Conservation (phyloP, 2,329 filamentous ascomycete genomes). For the Geosmithia putterillii region DNA sequence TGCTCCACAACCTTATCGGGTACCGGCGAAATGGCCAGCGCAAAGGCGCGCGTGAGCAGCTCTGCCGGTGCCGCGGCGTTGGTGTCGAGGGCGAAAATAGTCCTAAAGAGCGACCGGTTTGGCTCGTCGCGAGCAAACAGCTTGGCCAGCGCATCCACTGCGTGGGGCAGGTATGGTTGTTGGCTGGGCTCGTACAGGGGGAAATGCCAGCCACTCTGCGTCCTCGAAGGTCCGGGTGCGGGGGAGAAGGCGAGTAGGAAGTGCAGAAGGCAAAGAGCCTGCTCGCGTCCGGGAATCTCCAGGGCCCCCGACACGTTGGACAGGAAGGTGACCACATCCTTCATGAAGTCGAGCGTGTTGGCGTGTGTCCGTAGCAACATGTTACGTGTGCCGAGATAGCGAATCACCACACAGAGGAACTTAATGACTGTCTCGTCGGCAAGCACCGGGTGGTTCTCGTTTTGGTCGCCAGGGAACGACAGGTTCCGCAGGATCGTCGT, state of each 20-base stretch:
- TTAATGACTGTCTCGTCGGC: slow-evolving; percentile 69
- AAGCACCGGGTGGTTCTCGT: slow-evolving; percentile 59
- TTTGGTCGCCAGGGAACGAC: slow-evolving; percentile 57
- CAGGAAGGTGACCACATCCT: slow-evolving; percentile 78
- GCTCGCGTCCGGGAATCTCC: slow-evolving; percentile 73
- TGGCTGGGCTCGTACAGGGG: slow-evolving; percentile 66
- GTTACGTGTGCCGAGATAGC: slow-evolving; percentile 78
- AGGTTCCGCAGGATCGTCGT: slow-evolving; percentile 88
- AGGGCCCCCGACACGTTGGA: slow-evolving; percentile 79
- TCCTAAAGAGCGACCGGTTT: slow-evolving; percentile 73
- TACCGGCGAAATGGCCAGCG: slow-evolving; percentile 71
- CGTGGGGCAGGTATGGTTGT: slow-evolving; percentile 81
- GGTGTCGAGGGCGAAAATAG: slow-evolving; percentile 66
- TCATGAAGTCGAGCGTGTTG: slow-evolving; percentile 94
- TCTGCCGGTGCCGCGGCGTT: slow-evolving; percentile 55
- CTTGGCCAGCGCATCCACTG: slow-evolving; percentile 84
- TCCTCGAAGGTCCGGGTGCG: slow-evolving; percentile 48
- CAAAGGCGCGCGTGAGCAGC: slow-evolving; percentile 77
- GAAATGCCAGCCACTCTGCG: slow-evolving; percentile 54
- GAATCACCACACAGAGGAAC: slow-evolving; percentile 71
- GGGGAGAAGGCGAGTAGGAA: slow-evolving; percentile 89
- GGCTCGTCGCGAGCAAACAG: slow-evolving; percentile 86
- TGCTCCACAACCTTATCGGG: slow-evolving; percentile 49
- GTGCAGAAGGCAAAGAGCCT: slow-evolving; percentile 74
- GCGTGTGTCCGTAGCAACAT: slow-evolving; percentile 70